A percentile compares a stretch with the other conserved stretches of the same genome.
phyloP scores from a whole-genome alignment of 768 basidiomycete species.

The Amanita rimosa region DNA sequence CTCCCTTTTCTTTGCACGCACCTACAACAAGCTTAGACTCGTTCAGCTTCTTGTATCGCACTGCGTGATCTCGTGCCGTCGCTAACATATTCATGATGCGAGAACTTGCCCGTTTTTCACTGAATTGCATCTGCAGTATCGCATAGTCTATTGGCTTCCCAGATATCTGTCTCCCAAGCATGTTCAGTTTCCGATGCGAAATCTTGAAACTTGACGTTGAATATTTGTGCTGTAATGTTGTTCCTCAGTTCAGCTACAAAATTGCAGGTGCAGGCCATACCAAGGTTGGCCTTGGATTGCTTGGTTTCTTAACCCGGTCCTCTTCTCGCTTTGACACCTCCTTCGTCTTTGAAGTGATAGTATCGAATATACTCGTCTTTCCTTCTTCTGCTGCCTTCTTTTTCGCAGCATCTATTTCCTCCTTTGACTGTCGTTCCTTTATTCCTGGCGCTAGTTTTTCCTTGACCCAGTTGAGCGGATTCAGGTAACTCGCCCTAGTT shows the following conservation, averaged over 20 bases:
- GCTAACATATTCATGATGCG: conserved; percentile 85
- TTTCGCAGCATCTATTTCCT: conserved; percentile 34
- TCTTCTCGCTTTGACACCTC: conserved; percentile 10
- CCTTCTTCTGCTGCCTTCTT: conserved; percentile 32
- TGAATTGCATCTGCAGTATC: conserved; percentile 95
- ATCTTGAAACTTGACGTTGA: conserved; percentile 91
- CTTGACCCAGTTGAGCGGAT: conserved; percentile 53
- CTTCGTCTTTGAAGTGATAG: conserved; percentile 16
- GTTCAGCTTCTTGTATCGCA: conserved; percentile 63
- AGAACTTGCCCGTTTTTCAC: conserved; percentile 80
- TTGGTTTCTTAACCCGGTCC: conserved; percentile 8
- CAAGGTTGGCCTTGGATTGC: conserved; percentile 17
- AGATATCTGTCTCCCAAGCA: conserved; percentile 77
- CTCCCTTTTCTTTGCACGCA: conserved; percentile 29
- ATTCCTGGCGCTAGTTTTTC: conserved; percentile 42
- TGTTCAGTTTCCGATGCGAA: conserved; percentile 86
- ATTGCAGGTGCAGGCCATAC: conserved; percentile 11
- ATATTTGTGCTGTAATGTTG: conserved; percentile 66
- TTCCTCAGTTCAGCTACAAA: background rate
- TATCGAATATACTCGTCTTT: conserved; percentile 40
- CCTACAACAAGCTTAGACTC: conserved; percentile 69
- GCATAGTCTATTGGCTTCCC: conserved; percentile 91
- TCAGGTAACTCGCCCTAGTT: conserved; percentile 35
- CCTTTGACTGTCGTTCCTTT: conserved; percentile 31
- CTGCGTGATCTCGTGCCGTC: conserved; percentile 79